phyloP scores from a whole-genome alignment of 1,284 basidiomycete species.

The Mycena sp. region DNA sequence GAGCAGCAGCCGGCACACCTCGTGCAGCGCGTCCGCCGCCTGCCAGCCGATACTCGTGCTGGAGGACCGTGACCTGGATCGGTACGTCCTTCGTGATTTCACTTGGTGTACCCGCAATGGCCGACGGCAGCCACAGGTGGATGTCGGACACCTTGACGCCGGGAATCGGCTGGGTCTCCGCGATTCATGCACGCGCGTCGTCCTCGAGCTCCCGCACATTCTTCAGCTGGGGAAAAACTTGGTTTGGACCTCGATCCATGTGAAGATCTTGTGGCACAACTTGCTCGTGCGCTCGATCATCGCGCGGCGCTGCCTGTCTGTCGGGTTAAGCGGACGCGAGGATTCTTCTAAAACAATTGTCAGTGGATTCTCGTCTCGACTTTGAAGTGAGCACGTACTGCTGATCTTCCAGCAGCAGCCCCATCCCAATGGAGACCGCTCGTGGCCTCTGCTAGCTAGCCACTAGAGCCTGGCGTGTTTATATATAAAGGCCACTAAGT shows the following conservation, averaged over 20 bases:
- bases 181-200: neutral
- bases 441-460: no score
- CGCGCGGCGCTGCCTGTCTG: neutral
- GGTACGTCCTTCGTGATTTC: neutral
- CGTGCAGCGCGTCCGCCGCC: constrained; percentile 7
- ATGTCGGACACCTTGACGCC: constrained; percentile 5
- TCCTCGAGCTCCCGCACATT: neutral
- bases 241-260: neutral
- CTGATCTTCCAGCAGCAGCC: constrained; percentile 11
- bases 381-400: neutral
- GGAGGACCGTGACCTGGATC: neutral
- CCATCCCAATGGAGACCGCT: no score
- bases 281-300: constrained; percentile 1
- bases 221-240: neutral
- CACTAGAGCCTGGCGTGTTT: no score
- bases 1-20: constrained; percentile 10
- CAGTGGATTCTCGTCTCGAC: neutral
- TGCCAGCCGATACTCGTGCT: constrained; percentile 17
- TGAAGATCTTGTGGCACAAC: constrained; percentile 1
- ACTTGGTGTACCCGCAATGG: neutral
- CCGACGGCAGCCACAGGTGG: constrained; percentile 18
- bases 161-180: neutral
- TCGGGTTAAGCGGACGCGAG: neutral
- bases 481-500: no score
- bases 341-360: neutral